Evolutionary conservation across 228 moss, liverwort and hornwort genomes (phyloP), one percentile per base, ranked within the genome.

Genomic region (Sphagnum magellanicum): DNA sequence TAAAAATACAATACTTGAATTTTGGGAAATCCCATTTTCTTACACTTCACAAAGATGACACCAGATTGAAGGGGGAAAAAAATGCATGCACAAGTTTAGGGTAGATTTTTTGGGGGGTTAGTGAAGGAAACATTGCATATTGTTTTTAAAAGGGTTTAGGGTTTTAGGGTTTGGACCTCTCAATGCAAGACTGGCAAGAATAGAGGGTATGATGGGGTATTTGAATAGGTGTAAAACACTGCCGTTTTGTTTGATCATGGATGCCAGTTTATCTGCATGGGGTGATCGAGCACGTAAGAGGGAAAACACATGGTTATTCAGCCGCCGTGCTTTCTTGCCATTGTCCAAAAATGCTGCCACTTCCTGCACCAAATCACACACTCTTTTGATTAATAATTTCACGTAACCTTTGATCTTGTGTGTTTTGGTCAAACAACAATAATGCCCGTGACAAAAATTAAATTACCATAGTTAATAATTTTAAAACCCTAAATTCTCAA

Each of bases 171-270:
- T 32, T 52, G 50, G 17, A 92, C 95, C 95, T 92, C 91, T 95
- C 47, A 87, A 72, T 79, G 95, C 90, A 49, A 95, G 86, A 15
- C 84, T 88, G 74, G 83, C 89, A 72, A 91, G 81, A 70, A 92
- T 89, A 55, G 95, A 95, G 15, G 92, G 87, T 15, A 89, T 89
- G 66, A 81, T 77, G 48, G 92, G 91, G 74, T 88, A 96, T 68
- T 81, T 92, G 74, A 96, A 76, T 63, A 89, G 84, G 71, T 92
- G 92, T 32, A 87, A 83, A 49, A 96, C 92, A 72, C 82, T 86
- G 55, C 92, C 95, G 75, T 86, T 96, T 72, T 92, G 95, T 72
- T 96, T 96, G 16, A 91, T 81, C 86, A 96, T 83, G 48, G 86
- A 85, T 46, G 95, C 91, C 68, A 88, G 77, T 61, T 87, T 89